These are phyloP conservation scores for Flaveria ramosissima DNA, from an alignment of 129 eudicot genomes.

Conservation along the genomic window DNA sequence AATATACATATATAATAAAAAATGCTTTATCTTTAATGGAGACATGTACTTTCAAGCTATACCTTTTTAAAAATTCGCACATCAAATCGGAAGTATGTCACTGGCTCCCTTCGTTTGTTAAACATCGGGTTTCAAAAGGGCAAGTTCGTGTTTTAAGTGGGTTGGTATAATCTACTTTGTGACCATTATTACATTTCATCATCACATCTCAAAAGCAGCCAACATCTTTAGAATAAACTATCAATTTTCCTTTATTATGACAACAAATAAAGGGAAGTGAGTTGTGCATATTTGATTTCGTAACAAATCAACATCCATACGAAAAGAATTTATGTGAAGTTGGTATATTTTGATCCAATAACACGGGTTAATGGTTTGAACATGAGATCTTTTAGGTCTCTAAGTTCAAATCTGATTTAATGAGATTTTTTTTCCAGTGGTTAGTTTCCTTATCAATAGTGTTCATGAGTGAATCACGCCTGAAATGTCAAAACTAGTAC, in stretches of 20 bases:
- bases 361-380: too few species aligned
- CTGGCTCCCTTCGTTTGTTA: constrained; percentile 17
- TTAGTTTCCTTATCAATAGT: too few species aligned
- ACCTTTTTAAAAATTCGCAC: constrained; percentile 13
- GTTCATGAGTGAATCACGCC: too few species aligned
- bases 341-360: too few species aligned
- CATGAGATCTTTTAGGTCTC: too few species aligned
- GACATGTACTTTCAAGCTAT: constrained; percentile 29
- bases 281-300: not conserved
- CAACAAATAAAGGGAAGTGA: not conserved
- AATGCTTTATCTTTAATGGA: constrained; percentile 19
- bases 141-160: constrained; percentile 31
- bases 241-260: not conserved
- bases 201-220: constrained; percentile 29
- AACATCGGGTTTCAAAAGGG: constrained; percentile 19
- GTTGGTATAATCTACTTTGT: constrained; percentile 37
- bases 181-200: constrained; percentile 36
- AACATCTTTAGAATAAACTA: not conserved
- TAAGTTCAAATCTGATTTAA: too few species aligned
- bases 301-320: not conserved
- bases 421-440: too few species aligned
- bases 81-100: constrained; percentile 26
- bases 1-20: not conserved
- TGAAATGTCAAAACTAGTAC: too few species aligned
- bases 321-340: not conserved